phyloP scores from a whole-genome alignment of 345 rosid species.

The Noccaea caerulescens region DNA sequence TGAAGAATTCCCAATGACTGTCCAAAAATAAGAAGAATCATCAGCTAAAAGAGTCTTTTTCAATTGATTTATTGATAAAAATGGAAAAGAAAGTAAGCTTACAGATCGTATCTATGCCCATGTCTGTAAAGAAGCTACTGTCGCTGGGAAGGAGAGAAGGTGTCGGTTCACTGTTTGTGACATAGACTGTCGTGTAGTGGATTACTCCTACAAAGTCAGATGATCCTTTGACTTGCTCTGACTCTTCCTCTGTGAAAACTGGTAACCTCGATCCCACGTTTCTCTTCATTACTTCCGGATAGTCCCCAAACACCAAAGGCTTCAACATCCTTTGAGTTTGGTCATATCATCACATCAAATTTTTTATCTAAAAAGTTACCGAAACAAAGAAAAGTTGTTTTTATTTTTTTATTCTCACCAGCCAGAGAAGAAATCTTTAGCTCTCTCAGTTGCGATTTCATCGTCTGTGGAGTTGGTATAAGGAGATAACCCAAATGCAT shows the following conservation, averaged over 20 bases:
- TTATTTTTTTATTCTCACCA: constrained; percentile 47
- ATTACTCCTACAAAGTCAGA: constrained; percentile 64
- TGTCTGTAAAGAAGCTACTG: constrained; percentile 51
- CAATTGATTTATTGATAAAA: background rate
- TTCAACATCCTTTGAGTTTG: constrained; percentile 47
- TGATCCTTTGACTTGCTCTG: constrained; percentile 64
- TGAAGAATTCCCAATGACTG: constrained; percentile 39
- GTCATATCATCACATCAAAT: background rate
- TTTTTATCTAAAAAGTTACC: background rate
- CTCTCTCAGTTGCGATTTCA: constrained; percentile 53
- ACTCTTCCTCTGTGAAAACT: constrained; percentile 56
- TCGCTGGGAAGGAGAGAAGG: constrained; percentile 23
- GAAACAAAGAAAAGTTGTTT: background rate
- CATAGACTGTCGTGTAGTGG: constrained; percentile 42
- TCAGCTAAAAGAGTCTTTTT: background rate
- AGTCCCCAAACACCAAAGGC: constrained; percentile 76
- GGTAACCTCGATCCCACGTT: constrained; percentile 70
- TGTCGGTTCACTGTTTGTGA: constrained; percentile 43
- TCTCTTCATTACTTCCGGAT: constrained; percentile 68
- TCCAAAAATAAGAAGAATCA: constrained; percentile 23
- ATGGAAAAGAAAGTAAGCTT: constrained; percentile 28
- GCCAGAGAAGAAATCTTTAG: constrained; percentile 49
- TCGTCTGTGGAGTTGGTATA: constrained; percentile 55
- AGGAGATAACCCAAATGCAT: constrained; percentile 47
- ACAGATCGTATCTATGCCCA: constrained; percentile 37